Percentiles rank a stretch among this genome's conserved stretches.
phyloP scores from a whole-genome alignment of 1,139 yeast species.

The Candida neerlandica region DNA sequence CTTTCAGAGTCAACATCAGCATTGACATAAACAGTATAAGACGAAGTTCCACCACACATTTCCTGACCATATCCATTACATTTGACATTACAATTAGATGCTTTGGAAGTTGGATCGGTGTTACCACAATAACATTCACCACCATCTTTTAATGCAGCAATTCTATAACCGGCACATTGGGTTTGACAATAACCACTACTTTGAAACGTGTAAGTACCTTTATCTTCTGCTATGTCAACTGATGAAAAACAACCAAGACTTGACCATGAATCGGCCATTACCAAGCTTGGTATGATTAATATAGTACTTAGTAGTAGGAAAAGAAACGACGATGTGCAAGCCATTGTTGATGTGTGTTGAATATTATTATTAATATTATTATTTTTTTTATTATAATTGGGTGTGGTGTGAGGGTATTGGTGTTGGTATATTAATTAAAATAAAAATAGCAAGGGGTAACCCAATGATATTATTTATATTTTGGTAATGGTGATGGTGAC shows the following conservation, averaged over 20 bases:
- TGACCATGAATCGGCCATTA: constrained; percentile 19
- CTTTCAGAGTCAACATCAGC: constrained; percentile 26
- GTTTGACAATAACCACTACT: constrained; percentile 53
- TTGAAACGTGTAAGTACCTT: constrained; percentile 47
- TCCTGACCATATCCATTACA: constrained; percentile 63
- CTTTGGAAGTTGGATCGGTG: constrained; percentile 38
- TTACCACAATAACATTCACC: constrained; percentile 65
- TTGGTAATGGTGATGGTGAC: not conserved
- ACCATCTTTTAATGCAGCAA: constrained; percentile 60
- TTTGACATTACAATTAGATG: constrained; percentile 44
- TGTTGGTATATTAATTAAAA: too few relatives aligned
- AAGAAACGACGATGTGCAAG: constrained; percentile 1
- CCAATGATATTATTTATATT: not conserved
- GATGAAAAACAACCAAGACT: constrained; percentile 38
- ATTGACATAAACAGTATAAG: constrained; percentile 51
- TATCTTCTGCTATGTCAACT: constrained; percentile 26
- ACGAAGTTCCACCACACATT: constrained; percentile 62
- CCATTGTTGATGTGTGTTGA: not conserved
- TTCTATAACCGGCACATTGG: constrained; percentile 45
- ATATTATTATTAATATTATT: not conserved
- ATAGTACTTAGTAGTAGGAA: constrained; percentile 8
- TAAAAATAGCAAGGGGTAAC: not conserved
- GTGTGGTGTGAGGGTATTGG: too few relatives aligned
- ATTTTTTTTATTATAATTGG: too few relatives aligned
- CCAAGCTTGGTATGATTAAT: not conserved